phyloP scores from a whole-genome alignment of 2,329 filamentous ascomycete species.

The Whalleya microplaca region DNA sequence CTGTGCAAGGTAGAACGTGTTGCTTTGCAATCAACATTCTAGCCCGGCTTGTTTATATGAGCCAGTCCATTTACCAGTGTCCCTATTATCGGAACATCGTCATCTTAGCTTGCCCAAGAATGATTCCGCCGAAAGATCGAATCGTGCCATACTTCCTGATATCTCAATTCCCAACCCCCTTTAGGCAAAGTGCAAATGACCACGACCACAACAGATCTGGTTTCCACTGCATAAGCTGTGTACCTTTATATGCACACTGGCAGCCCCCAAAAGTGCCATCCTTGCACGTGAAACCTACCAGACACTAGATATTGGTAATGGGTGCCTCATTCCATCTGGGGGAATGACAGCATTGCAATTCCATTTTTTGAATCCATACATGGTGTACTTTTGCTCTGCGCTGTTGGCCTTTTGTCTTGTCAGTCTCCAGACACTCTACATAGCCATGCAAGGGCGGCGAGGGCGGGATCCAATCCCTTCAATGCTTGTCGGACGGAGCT shows the following conservation, averaged over 20 bases:
- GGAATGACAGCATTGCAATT: neutral
- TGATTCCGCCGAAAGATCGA: constrained; percentile 5
- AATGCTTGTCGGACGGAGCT: constrained; percentile 7
- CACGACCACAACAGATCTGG: constrained; percentile 1
- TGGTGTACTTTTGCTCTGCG: neutral
- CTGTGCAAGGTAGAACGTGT: constrained; percentile 16
- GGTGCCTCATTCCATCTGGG: neutral
- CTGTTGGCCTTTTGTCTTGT: neutral
- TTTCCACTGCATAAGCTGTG: constrained; percentile 2
- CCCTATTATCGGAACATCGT: constrained; percentile 22
- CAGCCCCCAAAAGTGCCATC: neutral
- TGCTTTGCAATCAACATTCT: constrained; percentile 14
- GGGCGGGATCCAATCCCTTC: neutral
- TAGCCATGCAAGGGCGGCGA: constrained; percentile 2
- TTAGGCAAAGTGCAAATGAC: constrained; percentile 1
- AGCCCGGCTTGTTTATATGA: constrained; percentile 22
- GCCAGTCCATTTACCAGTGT: constrained; percentile 10
- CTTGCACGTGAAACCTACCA: neutral
- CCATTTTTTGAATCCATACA: neutral
- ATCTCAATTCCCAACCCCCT: neutral
- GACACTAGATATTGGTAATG: neutral
- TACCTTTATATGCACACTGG: neutral
- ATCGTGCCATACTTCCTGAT: constrained; percentile 3
- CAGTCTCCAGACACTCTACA: neutral
- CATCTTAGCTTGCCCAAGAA: constrained; percentile 16